phyloP scores from a whole-genome alignment of 768 basidiomycete genomes.

The Boletus pseudopeckii region DNA sequence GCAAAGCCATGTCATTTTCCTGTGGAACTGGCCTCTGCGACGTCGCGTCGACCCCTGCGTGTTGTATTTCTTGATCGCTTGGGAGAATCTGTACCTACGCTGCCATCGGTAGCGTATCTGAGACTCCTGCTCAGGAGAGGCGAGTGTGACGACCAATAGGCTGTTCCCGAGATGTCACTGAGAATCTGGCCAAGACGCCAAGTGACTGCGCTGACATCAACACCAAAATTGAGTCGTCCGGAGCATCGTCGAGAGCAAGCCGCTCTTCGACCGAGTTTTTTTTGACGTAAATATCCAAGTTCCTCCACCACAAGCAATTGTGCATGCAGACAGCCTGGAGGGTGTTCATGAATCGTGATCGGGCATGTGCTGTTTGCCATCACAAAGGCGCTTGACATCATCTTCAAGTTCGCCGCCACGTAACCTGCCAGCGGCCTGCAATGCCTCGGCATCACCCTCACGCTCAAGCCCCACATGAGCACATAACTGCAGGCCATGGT shows the following conservation, averaged over 20 bases:
- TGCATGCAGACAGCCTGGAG: not conserved
- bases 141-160: not conserved
- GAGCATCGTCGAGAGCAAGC: no score
- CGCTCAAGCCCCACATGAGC: not conserved
- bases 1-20: no score
- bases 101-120: not conserved
- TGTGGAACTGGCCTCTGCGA: no score
- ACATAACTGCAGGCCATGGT: not conserved
- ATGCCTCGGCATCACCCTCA: not conserved
- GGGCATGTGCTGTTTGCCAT: not conserved
- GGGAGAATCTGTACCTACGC: slow-evolving; percentile 1
- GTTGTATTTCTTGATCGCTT: not conserved
- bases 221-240: no score
- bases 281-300: slow-evolving; percentile 1
- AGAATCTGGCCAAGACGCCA: not conserved
- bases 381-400: no score
- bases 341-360: not conserved
- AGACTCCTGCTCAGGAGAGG: not conserved
- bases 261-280: not conserved
- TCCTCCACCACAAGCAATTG: not conserved
- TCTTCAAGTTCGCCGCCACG: no score
- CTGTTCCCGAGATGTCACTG: not conserved
- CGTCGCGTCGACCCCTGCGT: no score
- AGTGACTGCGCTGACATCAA: not conserved
- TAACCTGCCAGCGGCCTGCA: not conserved